These are phyloP conservation scores for Claviceps quebecensis DNA, from an alignment of 2,329 filamentous ascomycete genomes.

Conservation along the genomic window DNA sequence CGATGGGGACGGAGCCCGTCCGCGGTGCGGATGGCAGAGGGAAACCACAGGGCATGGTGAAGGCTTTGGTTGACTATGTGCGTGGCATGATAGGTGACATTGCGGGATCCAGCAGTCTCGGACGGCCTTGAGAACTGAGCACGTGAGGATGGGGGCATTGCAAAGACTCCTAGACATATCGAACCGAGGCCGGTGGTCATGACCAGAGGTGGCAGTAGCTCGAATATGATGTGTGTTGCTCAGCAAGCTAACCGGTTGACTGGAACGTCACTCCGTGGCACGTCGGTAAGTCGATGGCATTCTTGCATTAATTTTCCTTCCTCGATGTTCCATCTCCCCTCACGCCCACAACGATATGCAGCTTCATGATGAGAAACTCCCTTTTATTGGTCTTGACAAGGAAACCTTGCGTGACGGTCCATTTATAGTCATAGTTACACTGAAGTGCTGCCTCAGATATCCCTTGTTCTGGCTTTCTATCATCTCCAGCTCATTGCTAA, in stretches of 20 bases:
- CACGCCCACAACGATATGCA: background rate
- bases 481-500: background rate
- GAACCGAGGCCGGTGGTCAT: background rate
- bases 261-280: background rate
- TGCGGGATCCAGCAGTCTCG: constrained; percentile 15
- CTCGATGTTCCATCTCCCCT: background rate
- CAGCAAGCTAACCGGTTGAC: background rate
- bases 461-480: background rate
- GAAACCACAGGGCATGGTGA: constrained; percentile 50
- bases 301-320: too few species aligned
- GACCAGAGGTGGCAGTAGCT: background rate
- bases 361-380: constrained; percentile 3
- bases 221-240: background rate
- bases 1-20: constrained; percentile 58
- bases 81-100: constrained; percentile 38
- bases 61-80: constrained; percentile 47
- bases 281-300: background rate
- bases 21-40: constrained; percentile 31
- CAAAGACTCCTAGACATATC: background rate
- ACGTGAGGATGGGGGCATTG: background rate
- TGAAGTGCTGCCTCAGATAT: constrained; percentile 10
- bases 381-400: constrained; percentile 21
- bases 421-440: constrained; percentile 18
- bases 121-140: constrained; percentile 8
- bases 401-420: constrained; percentile 19